phyloP scores from a whole-genome alignment of 768 basidiomycete species.

The Lactarius trivialis region DNA sequence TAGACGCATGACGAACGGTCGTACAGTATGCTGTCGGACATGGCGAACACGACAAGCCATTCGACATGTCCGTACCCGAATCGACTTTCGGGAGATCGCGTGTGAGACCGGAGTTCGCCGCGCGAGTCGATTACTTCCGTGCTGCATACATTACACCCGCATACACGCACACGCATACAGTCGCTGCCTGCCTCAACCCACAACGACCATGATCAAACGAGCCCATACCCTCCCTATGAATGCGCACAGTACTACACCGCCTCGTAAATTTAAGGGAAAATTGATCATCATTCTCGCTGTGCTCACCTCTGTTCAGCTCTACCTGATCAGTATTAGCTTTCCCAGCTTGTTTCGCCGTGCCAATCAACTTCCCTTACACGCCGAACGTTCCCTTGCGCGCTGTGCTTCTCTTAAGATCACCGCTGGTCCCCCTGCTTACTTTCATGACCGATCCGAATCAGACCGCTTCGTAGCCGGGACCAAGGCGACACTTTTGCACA shows the following conservation, averaged over 20 bases:
- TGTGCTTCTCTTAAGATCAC: slow-evolving; percentile 39
- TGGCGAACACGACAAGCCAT: neutral
- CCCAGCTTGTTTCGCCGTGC: slow-evolving; percentile 3
- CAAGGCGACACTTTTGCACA: slow-evolving; percentile 55
- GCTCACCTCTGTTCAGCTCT: slow-evolving; percentile 11
- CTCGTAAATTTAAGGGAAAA: slow-evolving; percentile 7
- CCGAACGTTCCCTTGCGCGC: slow-evolving; percentile 14
- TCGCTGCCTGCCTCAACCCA: neutral
- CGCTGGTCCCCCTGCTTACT: slow-evolving; percentile 42
- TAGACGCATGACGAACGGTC: too few relatives aligned
- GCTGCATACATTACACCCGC: neutral
- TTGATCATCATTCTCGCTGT: neutral
- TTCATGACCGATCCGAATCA: slow-evolving; percentile 45
- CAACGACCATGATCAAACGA: slow-evolving; percentile 12
- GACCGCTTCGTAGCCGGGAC: slow-evolving; percentile 66
- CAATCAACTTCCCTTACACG: slow-evolving; percentile 8
- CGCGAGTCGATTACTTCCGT: neutral
- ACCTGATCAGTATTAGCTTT: slow-evolving; percentile 1
- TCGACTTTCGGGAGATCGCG: neutral
- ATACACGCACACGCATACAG: neutral
- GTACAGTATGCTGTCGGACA: neutral
- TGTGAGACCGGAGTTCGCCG: neutral
- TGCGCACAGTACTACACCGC: neutral
- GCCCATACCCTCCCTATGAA: slow-evolving; percentile 1
- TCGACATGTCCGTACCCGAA: neutral